Percentiles rank a stretch among this genome's conserved stretches.
These are phyloP conservation scores for Kurtzmaniella quercitrusa DNA, from an alignment of 1,139 yeast genomes.

Conservation along the genomic window DNA sequence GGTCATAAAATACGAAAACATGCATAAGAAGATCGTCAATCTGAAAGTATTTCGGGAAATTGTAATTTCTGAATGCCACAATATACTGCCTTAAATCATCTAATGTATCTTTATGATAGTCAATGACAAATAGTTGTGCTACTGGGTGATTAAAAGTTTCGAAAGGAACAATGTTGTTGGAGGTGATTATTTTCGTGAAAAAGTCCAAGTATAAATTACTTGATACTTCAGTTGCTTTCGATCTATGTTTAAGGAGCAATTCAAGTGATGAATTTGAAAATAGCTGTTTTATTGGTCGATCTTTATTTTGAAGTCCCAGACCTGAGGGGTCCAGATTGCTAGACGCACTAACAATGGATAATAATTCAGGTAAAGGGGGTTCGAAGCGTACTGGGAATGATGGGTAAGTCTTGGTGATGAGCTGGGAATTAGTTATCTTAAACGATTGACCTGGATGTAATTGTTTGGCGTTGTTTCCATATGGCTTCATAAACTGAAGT, in stretches of 20 bases:
- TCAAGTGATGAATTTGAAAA: constrained; percentile 43
- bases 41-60: constrained; percentile 58
- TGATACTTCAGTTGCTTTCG: constrained; percentile 8
- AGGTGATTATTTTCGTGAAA: constrained; percentile 58
- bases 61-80: constrained; percentile 40
- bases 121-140: constrained; percentile 66
- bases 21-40: constrained; percentile 51
- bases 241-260: constrained; percentile 21
- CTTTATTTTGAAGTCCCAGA: neutral
- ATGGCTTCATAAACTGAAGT: constrained; percentile 36
- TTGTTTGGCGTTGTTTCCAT: constrained; percentile 46
- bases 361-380: constrained; percentile 37
- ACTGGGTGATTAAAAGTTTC: constrained; percentile 92
- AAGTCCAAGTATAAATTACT: constrained; percentile 51
- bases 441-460: constrained; percentile 33
- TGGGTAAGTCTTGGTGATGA: constrained; percentile 40
- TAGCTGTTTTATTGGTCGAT: constrained; percentile 22
- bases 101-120: constrained; percentile 44
- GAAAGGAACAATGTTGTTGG: constrained; percentile 67
- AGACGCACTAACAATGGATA: constrained; percentile 28
- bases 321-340: constrained; percentile 3
- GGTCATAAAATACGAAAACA: constrained; percentile 39
- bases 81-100: constrained; percentile 38
- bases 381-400: constrained; percentile 46
- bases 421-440: constrained; percentile 37